phyloP scores from a whole-genome alignment of 176 grass and related monocot genomes.

The Thalia dealbata region DNA sequence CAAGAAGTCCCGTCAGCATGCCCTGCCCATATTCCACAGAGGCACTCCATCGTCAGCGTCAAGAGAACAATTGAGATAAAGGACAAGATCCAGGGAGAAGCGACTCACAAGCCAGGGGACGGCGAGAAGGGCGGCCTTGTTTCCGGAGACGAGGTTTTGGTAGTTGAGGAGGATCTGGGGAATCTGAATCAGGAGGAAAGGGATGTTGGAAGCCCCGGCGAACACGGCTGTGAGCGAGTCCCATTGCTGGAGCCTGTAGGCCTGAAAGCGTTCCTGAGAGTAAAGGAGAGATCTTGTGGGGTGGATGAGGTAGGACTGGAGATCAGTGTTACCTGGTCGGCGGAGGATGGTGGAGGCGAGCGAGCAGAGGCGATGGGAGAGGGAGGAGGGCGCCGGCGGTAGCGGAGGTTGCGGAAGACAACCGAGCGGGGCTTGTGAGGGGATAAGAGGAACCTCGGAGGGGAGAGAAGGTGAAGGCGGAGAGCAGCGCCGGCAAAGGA shows the following conservation, averaged over 20 bases:
- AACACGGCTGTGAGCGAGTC: conserved; percentile 68
- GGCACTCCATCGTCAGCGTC: not conserved
- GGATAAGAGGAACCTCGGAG: not conserved
- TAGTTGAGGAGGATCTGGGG: conserved; percentile 95
- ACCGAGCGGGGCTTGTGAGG: not conserved
- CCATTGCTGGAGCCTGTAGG: conserved; percentile 53
- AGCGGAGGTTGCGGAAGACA: not conserved
- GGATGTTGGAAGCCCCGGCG: conserved; percentile 63
- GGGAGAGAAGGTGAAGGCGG: not conserved
- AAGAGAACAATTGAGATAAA: not conserved
- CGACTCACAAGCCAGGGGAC: conserved; percentile 80
- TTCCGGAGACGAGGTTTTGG: conserved; percentile 77
- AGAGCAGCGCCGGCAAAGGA: not conserved
- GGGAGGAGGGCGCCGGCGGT: not conserved
- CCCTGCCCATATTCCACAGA: conserved; percentile 33
- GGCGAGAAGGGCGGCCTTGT: conserved; percentile 80
- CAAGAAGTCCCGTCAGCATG: conserved; percentile 93
- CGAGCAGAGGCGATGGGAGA: not conserved
- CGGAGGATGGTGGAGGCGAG: not conserved
- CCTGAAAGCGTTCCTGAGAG: not conserved
- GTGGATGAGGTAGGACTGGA: not conserved
- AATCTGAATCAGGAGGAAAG: conserved; percentile 94
- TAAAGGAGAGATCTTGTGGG: not conserved
- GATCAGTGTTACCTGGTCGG: not conserved
- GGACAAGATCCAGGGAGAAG: not conserved